A percentile compares a stretch with the other conserved stretches of the same genome.
phyloP scores from a whole-genome alignment of 2,329 filamentous ascomycete species.

The Talaromyces albobiverticillius region DNA sequence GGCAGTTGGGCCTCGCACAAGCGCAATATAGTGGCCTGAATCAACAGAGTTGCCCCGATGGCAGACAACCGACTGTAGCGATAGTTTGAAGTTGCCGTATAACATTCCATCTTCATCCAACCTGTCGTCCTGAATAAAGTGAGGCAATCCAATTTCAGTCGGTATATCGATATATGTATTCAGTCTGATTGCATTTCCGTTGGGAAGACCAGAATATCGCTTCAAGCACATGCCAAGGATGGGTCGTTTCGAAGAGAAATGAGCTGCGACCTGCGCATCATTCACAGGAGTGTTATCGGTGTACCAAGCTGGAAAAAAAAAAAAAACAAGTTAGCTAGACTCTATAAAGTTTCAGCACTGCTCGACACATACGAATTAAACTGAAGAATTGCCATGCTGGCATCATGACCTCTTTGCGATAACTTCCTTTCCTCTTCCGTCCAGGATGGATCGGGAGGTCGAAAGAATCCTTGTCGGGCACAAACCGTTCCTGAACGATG shows the following conservation, averaged over 20 bases:
- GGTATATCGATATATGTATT: slow-evolving; percentile 91
- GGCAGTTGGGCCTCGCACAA: slow-evolving; percentile 72
- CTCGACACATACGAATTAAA: slow-evolving; percentile 68
- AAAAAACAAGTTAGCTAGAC: not conserved
- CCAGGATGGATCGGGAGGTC: slow-evolving; percentile 25
- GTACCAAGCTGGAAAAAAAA: slow-evolving; percentile 80
- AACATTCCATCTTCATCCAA: slow-evolving; percentile 65
- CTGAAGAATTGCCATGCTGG: slow-evolving; percentile 98
- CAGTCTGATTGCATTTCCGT: slow-evolving; percentile 67
- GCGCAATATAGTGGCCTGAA: slow-evolving; percentile 86
- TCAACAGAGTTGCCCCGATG: slow-evolving; percentile 83
- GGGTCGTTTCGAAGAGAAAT: slow-evolving; percentile 78
- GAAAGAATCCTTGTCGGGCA: slow-evolving; percentile 43
- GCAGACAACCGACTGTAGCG: slow-evolving; percentile 87
- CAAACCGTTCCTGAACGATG: slow-evolving; percentile 44
- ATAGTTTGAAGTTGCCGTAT: slow-evolving; percentile 87
- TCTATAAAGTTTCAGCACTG: not conserved
- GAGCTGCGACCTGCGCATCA: slow-evolving; percentile 80
- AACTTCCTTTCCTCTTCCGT: slow-evolving; percentile 36
- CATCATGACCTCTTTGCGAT: slow-evolving; percentile 82
- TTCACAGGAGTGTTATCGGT: slow-evolving; percentile 62
- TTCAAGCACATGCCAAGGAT: slow-evolving; percentile 92
- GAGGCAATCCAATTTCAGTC: slow-evolving; percentile 74
- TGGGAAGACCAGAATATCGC: slow-evolving; percentile 72
- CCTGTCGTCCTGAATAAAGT: slow-evolving; percentile 82